phyloP scores from a whole-genome alignment of 805 yeast genomes.

The Zygosaccharomyces rouxii region DNA sequence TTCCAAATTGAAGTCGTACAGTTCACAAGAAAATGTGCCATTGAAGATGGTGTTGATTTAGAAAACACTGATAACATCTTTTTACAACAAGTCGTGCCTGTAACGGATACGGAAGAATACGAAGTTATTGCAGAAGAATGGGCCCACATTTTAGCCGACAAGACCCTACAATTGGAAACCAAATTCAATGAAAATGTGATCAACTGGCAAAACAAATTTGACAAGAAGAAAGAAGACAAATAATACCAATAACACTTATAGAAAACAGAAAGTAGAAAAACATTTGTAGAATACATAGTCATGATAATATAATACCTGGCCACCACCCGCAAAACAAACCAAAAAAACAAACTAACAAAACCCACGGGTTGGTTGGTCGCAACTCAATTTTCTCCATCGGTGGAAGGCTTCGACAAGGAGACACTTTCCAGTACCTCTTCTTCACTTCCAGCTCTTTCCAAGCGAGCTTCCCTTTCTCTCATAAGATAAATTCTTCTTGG shows the following conservation, averaged over 20 bases:
- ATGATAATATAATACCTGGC: background rate
- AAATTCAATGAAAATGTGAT: conserved; percentile 18
- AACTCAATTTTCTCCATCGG: background rate
- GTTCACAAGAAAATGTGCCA: conserved; percentile 32
- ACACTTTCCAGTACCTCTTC: background rate
- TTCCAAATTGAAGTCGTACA: conserved; percentile 30
- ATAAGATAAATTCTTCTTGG: conserved; percentile 17
- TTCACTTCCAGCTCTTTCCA: conserved; percentile 2
- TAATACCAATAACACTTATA: conserved; percentile 20
- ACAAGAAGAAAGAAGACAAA: conserved; percentile 14
- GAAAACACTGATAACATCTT: conserved; percentile 32
- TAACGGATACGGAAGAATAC: conserved; percentile 24
- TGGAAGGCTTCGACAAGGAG: background rate
- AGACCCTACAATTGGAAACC: conserved; percentile 15
- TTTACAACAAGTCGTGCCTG: conserved; percentile 31
- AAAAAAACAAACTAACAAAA: background rate
- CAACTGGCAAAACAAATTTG: conserved; percentile 27
- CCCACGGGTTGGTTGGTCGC: too few species aligned
- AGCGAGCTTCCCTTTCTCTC: conserved; percentile 14
- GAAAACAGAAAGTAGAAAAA: conserved; percentile 14
- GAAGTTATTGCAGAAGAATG: conserved; percentile 24
- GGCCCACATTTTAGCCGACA: conserved; percentile 22
- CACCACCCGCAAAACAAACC: background rate
- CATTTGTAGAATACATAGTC: background rate
- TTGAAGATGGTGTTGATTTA: conserved; percentile 28